Percentiles rank a stretch among this genome's conserved stretches.
phyloP scores from a whole-genome alignment of 129 eudicot genomes.

The Pulicaria dysenterica region DNA sequence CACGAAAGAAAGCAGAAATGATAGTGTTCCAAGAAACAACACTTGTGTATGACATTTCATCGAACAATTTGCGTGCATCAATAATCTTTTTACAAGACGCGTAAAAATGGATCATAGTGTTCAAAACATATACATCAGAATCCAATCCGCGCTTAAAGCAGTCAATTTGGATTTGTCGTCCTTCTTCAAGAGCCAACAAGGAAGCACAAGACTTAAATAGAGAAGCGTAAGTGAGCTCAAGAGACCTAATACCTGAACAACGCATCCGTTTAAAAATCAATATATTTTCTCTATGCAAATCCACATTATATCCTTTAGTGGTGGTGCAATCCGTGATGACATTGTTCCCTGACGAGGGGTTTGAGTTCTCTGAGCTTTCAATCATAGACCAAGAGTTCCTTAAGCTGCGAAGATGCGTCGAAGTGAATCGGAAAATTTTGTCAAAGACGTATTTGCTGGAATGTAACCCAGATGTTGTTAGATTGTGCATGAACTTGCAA shows the following conservation, averaged over 20 bases:
- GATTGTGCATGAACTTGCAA: conserved; percentile 37
- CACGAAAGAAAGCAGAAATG: conserved; percentile 46
- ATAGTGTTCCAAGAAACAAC: conserved; percentile 81
- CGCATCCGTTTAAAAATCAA: conserved; percentile 45
- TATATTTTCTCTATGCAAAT: conserved; percentile 32
- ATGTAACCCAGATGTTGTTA: conserved; percentile 27
- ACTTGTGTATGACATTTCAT: conserved; percentile 55
- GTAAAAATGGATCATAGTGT: conserved; percentile 54
- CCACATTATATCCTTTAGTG: neutral
- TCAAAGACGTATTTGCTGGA: conserved; percentile 3
- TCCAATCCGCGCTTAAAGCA: conserved; percentile 55
- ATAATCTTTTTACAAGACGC: conserved; percentile 52
- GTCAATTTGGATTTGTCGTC: conserved; percentile 56
- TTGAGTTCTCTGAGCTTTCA: conserved; percentile 15
- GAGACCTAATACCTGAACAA: conserved; percentile 31
- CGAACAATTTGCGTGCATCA: conserved; percentile 60
- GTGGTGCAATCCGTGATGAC: conserved; percentile 42
- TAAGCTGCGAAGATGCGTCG: conserved; percentile 25
- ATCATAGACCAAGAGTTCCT: conserved; percentile 13
- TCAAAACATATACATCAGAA: conserved; percentile 55
- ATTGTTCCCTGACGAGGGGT: neutral
- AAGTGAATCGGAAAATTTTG: conserved; percentile 35
- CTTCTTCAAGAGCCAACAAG: conserved; percentile 44
- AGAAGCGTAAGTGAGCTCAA: conserved; percentile 53
- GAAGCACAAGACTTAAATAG: conserved; percentile 64